Conservation (phyloP, 176 grass and related monocot species). For the Eremochloa ophiuroides region DNA sequence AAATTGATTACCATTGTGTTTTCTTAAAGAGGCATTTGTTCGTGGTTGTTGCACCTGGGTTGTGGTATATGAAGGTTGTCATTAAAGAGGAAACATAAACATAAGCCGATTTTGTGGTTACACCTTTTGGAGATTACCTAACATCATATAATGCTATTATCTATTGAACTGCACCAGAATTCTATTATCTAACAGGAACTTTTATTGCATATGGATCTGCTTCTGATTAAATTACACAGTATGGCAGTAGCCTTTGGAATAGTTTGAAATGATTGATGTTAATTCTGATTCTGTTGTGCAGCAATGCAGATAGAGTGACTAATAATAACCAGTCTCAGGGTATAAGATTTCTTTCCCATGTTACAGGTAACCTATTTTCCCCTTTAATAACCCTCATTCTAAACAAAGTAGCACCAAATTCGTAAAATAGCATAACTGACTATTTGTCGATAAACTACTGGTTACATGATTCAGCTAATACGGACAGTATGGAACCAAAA, state of each 20-base stretch:
- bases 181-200: not conserved
- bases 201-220: not conserved
- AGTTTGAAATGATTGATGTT: not conserved
- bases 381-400: not conserved
- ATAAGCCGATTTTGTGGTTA: not conserved
- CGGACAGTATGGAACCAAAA: slow-evolving; percentile 26
- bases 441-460: not conserved
- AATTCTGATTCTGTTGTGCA: slow-evolving; percentile 25
- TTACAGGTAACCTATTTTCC: slow-evolving; percentile 50
- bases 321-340: slow-evolving; percentile 79
- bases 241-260: not conserved
- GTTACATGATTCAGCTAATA: slow-evolving; percentile 28
- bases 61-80: not conserved
- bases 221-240: not conserved
- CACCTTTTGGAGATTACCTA: not conserved
- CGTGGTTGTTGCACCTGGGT: not conserved
- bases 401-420: not conserved
- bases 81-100: not conserved
- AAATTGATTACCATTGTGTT: not conserved
- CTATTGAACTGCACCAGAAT: not conserved
- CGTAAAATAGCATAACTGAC: not conserved
- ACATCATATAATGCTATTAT: not conserved
- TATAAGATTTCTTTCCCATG: slow-evolving; percentile 91
- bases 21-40: not conserved
- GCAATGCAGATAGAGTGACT: slow-evolving; percentile 88